Base-by-base conservation (phyloP, 805 yeast genomes). In the Lachancea lanzarotensis region DNA sequence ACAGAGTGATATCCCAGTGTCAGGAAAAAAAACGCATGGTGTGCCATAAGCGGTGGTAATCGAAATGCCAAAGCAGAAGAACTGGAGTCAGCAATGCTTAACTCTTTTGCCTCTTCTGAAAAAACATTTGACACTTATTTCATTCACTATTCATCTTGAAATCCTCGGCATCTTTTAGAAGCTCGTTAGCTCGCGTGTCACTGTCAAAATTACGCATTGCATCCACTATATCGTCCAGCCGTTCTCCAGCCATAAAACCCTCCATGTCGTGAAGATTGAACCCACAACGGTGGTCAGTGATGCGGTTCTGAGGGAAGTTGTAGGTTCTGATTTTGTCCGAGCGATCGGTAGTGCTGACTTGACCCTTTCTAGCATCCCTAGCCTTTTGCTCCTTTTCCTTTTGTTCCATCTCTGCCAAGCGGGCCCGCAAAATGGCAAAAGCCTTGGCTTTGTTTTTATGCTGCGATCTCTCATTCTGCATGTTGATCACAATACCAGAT, bases 391-490 rank as follows among this genome's bases (percentile, higher is more conserved):
- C 79, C 50, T 75, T 80, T 49, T 79, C 80, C 18, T 70, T 73
- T 44, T 86, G 70, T 54, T 88, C 95, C 49, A 70, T 69, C 51
- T 89, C 96, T 0, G 96, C 96, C 39, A 93, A 63, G 45, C 95
- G 73, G 1, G 96, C 85, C 43, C 95, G 71, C 47, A 93, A 69
- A 41, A 93, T 78, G 31, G 83, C 73, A 60, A 86, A 82, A 1
- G 98, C 98, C 59, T 85, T 87, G 13, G 95, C 97, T 61, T 87
- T 90, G 65, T 93, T 93, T 57, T 81, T 78, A 48, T 91, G 96
- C 66, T 93, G 98, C 0, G 97, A 90, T 50, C 98, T 70, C 59
- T 88, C 96, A 60, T 93, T 97, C 62, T 93, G 98, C 70, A 90
- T 95, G 40, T 81, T 74, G 2, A 93, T 96, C 3, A 79, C 81